Evolutionary conservation across 75 land plant species (phyloP).

Genomic region (Selaginella moellendorffii): DNA sequence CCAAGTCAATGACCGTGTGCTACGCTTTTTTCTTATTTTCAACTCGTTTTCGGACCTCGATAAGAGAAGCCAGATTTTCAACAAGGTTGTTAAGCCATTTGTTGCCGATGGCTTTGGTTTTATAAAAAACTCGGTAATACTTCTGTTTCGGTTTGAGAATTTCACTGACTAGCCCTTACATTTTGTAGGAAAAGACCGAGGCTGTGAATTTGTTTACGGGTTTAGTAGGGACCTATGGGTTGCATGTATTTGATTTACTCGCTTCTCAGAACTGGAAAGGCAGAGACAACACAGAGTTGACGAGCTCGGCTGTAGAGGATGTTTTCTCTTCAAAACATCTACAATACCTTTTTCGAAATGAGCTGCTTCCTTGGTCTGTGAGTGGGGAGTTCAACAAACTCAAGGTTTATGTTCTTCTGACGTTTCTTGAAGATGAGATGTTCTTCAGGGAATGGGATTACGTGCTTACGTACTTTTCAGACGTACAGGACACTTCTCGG

Average conservation of each 20-base stretch:
- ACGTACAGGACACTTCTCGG: neutral
- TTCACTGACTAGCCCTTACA: no score
- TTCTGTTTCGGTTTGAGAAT: neutral
- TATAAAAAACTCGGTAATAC: neutral
- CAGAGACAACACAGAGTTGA: neutral
- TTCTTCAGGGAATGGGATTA: slow-evolving; percentile 51
- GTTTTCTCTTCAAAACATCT: neutral
- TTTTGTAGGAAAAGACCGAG: neutral
- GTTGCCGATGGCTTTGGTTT: neutral
- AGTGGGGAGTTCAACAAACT: slow-evolving; percentile 19
- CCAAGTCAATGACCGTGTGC: neutral
- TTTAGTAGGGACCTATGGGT: neutral
- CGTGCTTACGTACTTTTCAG: slow-evolving; percentile 28
- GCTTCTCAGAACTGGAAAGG: neutral
- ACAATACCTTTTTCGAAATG: slow-evolving; percentile 28
- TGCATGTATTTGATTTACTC: neutral
- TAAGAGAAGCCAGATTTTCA: neutral
- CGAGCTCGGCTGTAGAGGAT: neutral
- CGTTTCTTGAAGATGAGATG: slow-evolving; percentile 43
- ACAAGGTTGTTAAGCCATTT: neutral
- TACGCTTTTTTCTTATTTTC: neutral
- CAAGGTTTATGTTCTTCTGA: slow-evolving; percentile 55
- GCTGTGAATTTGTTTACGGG: neutral
- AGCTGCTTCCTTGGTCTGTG: slow-evolving; percentile 70
- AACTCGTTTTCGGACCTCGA: neutral